Evolutionary conservation across 2,329 filamentous ascomycete genomes (phyloP), one percentile per base, ranked within the genome.

Genomic region (Microdochium nivale): DNA sequence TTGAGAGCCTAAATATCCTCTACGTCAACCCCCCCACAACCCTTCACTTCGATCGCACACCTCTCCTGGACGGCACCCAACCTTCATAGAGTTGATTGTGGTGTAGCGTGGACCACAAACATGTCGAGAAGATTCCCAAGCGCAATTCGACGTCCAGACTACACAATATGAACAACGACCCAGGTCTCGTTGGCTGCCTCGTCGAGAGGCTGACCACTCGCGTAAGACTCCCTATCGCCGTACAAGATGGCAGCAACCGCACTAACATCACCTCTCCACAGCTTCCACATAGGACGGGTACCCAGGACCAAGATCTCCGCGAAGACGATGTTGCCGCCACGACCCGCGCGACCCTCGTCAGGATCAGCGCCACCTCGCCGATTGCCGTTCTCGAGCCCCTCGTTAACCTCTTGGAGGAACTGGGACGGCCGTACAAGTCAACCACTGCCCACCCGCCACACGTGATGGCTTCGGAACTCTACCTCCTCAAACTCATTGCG

Each of bases 221-320:
- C 73, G 81, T 84, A 76, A 59, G 64, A 49, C 37, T 49, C 46
- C 53, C 47, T 35, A 43, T 59, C 53, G 24, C 51, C 30, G 23
- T 35, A 46, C 54, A 49, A 47, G 49, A 40, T 49, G 16, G 13
- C 33, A 48, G 51, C 47, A 54, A 33, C 30, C 35, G 32, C 48
- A 25, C 49, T 46, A 35, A 27, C 25, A 40, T 32, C 44, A 49
- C n/a, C 50, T 51, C 48, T 52, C 55, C 48, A 47, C 62, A 84
- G 81, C 77, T 86, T 52, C 82, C 82, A 52, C 80, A 85, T 68
- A 76, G 79, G 56, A 83, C 80, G 52, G 81, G 81, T 60, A 78
- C 75, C 53, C 73, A 74, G 53, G 71, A 73, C 56, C 74, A 79
- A 59, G 77, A 79, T 57, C 74, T 84, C 54, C 69, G 73, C 52